Percentiles rank a stretch among this genome's conserved stretches.
Conservation (phyloP, 768 basidiomycete genomes). For the Trametes sanguinea region DNA sequence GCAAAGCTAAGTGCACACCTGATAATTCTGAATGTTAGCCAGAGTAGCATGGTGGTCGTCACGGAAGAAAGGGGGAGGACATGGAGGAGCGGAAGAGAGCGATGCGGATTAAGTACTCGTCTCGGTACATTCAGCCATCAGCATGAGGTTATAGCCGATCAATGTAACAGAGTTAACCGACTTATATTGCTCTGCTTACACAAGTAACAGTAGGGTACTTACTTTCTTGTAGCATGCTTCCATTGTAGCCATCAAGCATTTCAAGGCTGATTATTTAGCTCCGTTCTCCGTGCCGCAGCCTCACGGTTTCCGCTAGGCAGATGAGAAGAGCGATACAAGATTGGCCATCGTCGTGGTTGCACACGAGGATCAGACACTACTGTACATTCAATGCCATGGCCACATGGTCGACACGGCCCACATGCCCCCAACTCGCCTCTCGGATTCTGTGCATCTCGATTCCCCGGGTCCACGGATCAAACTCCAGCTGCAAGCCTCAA, state of each 20-base stretch:
- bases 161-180: neutral
- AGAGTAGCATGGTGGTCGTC: conserved; percentile 41
- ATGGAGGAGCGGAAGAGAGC: conserved; percentile 15
- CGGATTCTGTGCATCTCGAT: no score
- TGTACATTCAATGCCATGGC: neutral
- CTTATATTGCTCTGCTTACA: no score
- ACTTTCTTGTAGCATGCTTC: no score
- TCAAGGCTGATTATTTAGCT: no score
- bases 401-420: neutral
- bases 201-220: neutral
- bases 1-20: conserved; percentile 33
- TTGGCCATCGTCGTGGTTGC: neutral
- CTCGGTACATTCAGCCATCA: neutral
- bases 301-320: conserved; percentile 16
- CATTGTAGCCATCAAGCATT: no score
- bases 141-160: neutral
- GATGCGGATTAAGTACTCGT: conserved; percentile 1
- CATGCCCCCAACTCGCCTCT: no score
- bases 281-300: neutral
- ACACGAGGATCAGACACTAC: conserved; percentile 2
- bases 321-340: conserved; percentile 4
- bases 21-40: conserved; percentile 43
- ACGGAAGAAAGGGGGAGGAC: neutral
- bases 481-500: neutral
- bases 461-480: neutral